Conservation (phyloP, 129 eudicot genomes). For the Oenanthe sinensis region DNA sequence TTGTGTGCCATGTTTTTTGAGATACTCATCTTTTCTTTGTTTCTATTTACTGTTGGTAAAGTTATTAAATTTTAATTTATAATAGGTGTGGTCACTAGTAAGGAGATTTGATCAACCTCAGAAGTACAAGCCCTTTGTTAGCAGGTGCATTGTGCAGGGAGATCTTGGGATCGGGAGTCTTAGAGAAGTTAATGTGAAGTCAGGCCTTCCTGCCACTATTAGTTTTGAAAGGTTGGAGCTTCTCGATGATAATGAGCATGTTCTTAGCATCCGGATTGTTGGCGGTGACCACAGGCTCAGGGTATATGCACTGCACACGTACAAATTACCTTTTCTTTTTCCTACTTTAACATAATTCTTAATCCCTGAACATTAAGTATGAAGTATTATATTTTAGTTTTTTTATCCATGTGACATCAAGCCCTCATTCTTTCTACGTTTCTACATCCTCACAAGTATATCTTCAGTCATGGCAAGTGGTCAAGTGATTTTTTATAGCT, state of each 20-base stretch:
- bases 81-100: constrained; percentile 60
- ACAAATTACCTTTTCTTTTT: background rate
- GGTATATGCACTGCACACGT: constrained; percentile 21
- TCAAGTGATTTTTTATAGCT: background rate
- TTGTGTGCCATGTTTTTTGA: background rate
- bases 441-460: background rate
- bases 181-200: constrained; percentile 63
- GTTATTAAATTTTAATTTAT: background rate
- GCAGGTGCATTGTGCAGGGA: constrained; percentile 52
- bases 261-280: constrained; percentile 47
- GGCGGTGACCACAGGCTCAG: constrained; percentile 74
- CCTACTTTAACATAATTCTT: background rate
- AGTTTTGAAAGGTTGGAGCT: constrained; percentile 66
- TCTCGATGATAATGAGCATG: constrained; percentile 58
- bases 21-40: background rate
- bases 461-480: background rate
- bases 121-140: constrained; percentile 60
- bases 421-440: background rate
- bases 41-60: background rate
- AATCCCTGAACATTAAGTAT: background rate
- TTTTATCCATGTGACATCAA: background rate
- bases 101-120: constrained; percentile 69
- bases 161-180: constrained; percentile 54
- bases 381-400: background rate
- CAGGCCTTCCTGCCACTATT: constrained; percentile 67